Evolutionary conservation across 2,329 filamentous ascomycete genomes (phyloP).

Genomic region (Claviceps spartinae): DNA sequence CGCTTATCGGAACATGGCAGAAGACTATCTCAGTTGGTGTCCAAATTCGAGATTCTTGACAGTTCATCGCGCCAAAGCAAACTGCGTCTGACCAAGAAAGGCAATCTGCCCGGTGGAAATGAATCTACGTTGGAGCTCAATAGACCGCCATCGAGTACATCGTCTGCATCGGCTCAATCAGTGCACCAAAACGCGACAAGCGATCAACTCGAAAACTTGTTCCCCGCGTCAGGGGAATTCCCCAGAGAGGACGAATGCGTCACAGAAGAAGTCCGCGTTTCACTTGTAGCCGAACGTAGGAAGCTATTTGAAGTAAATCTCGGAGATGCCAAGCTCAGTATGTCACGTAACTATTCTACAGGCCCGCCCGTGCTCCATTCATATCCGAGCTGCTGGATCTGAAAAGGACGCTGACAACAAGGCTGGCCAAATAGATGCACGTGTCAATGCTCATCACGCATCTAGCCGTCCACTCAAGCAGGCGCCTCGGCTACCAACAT

Average conservation of each 20-base stretch:
- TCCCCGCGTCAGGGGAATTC: too few relatives aligned
- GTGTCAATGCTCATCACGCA: not conserved
- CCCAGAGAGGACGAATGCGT: not conserved
- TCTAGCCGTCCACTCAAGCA: not conserved
- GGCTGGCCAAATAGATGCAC: not conserved
- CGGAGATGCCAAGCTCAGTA: not conserved
- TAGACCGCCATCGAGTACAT: not conserved
- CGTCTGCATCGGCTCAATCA: not conserved
- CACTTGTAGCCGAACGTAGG: slow-evolving; percentile 13
- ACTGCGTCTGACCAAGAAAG: not conserved
- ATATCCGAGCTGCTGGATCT: not conserved
- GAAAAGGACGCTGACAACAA: not conserved
- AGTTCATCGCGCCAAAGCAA: slow-evolving; percentile 5
- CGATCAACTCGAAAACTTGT: not conserved
- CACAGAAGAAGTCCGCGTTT: not conserved
- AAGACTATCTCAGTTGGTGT: slow-evolving; percentile 19
- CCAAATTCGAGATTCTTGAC: slow-evolving; percentile 22
- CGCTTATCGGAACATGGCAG: not conserved
- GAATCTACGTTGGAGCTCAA: slow-evolving; percentile 1
- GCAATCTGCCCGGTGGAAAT: not conserved
- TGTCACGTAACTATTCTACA: not conserved
- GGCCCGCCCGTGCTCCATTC: not conserved
- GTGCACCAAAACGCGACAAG: not conserved
- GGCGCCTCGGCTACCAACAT: not conserved
- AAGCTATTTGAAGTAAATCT: slow-evolving; percentile 11